Evolutionary conservation across 2,329 filamentous ascomycete species (phyloP).

Genomic region (Fusarium sulawesiense): DNA sequence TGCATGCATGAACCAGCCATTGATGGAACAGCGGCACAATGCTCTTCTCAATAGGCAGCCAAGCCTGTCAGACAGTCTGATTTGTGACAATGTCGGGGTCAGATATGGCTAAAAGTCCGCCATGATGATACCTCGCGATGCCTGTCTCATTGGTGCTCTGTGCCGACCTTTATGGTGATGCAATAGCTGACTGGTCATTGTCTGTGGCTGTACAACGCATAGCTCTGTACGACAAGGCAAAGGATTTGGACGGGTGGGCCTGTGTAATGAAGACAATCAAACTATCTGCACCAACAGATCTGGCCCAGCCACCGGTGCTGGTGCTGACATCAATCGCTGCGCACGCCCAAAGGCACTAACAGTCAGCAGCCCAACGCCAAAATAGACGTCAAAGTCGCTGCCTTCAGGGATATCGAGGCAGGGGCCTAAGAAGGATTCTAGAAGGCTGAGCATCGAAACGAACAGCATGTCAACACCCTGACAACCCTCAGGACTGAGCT

Average conservation of each 20-base stretch:
- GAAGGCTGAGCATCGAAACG: conserved; percentile 40
- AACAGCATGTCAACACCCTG: conserved; percentile 8
- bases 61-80: conserved; percentile 20
- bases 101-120: conserved; percentile 24
- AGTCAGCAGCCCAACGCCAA: conserved; percentile 25
- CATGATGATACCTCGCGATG: conserved; percentile 6
- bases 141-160: conserved; percentile 16
- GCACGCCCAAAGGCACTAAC: conserved; percentile 23
- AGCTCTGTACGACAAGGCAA: conserved; percentile 11
- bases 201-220: conserved; percentile 7
- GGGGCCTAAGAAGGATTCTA: conserved; percentile 43
- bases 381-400: conserved; percentile 30
- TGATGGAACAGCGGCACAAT: conserved; percentile 1
- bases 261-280: conserved; percentile 30
- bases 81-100: conserved; percentile 20
- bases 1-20: conserved; percentile 15
- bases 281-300: conserved; percentile 16
- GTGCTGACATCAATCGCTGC: conserved; percentile 29
- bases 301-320: conserved; percentile 20
- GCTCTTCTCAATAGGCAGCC: conserved; percentile 1
- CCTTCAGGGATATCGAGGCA: conserved; percentile 32
- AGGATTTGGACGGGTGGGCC: conserved; percentile 29
- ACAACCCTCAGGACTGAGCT: conserved; percentile 18
- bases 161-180: conserved; percentile 16
- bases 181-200: conserved; percentile 30